Conservation (phyloP, 2,329 filamentous ascomycete genomes). For the Emericellopsis cladophorae region DNA sequence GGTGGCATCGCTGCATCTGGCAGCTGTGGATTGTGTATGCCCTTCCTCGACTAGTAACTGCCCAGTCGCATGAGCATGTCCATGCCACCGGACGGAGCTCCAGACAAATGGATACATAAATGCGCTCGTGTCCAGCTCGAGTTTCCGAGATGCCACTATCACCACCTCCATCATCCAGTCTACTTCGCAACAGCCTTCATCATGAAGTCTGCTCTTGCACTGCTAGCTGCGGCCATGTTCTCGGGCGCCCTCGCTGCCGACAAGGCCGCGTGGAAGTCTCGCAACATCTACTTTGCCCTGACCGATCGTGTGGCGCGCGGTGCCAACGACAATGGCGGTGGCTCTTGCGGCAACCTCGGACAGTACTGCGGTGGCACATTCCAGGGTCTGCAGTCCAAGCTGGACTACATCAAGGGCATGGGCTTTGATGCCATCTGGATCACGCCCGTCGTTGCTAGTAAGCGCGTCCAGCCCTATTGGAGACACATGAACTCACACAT, state of each 20-base stretch:
- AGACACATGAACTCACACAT: constrained; percentile 1
- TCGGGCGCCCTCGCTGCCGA: constrained; percentile 15
- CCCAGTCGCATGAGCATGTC: too few species aligned
- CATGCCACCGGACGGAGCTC: too few species aligned
- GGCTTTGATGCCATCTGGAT: constrained; percentile 48
- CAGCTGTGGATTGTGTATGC: too few species aligned
- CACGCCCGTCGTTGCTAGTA: constrained; percentile 38
- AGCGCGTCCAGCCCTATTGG: constrained; percentile 5
- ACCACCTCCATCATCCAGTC: not conserved
- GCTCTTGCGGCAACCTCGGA: constrained; percentile 24
- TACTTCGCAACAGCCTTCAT: not conserved
- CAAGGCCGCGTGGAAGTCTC: constrained; percentile 33
- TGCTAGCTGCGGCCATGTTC: constrained; percentile 1
- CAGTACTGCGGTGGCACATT: constrained; percentile 51
- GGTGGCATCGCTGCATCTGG: too few species aligned
- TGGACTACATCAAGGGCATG: constrained; percentile 52
- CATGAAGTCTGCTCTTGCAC: not conserved
- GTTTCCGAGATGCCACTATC: too few species aligned
- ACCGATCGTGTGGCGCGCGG: constrained; percentile 41
- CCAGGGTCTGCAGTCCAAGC: constrained; percentile 40
- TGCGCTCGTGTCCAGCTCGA: too few species aligned
- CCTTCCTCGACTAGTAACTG: too few species aligned
- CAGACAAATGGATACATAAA: too few species aligned
- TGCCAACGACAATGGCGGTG: constrained; percentile 26
- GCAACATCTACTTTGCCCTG: constrained; percentile 45